Base-by-base conservation (phyloP, 805 yeast species). In the Suhomyces canberraensis region DNA sequence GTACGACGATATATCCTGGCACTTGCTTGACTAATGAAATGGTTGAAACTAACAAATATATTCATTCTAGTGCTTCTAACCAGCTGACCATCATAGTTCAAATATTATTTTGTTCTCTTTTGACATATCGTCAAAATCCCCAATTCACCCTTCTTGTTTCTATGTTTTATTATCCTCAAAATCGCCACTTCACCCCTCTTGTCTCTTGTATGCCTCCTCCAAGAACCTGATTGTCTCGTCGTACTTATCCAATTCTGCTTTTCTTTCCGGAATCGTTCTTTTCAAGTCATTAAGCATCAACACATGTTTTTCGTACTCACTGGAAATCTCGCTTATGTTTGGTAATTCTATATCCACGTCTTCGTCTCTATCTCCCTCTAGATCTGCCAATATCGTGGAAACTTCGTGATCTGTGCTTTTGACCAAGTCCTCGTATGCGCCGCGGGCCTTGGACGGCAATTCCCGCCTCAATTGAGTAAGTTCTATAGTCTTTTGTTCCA, bases 401-500 rank as follows among this genome's bases (percentile, higher is more conserved):
- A 61, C 63, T 45, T 56, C 52, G 29, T 44, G 39, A 50, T 67
- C 71, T 11, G 66, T 50, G 25, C 54, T 37, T 11, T 36, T 31
- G 5, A 64, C 55, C 49, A 66, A 30, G 25, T 60, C 53, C 31
- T 61, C 60, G 44, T 69, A 75, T n/a, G 51, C 53, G 8, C 48
- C 47, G 24, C 52, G 64, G 5, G 74, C 62, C 33, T 56, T 52
- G 8, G 44, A 42, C 0, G 88, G 89, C 9, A 74, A 63, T 14
- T 67, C 67, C 33, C 76, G 66, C 33, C 93, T 62, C 36, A 81
- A 56, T 16, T 66, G 64, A 0, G 86, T 73, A 13, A 81, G 73
- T 38, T 66, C 71, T 1, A 78, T 71, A 0, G 87, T 77, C 42
- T 75, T 76, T 32, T 69, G 72, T 45, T 86, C 95, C 40, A 84